These are phyloP conservation scores for Echium plantagineum DNA, from an alignment of 257 asterid genomes.

Conservation along the genomic window DNA sequence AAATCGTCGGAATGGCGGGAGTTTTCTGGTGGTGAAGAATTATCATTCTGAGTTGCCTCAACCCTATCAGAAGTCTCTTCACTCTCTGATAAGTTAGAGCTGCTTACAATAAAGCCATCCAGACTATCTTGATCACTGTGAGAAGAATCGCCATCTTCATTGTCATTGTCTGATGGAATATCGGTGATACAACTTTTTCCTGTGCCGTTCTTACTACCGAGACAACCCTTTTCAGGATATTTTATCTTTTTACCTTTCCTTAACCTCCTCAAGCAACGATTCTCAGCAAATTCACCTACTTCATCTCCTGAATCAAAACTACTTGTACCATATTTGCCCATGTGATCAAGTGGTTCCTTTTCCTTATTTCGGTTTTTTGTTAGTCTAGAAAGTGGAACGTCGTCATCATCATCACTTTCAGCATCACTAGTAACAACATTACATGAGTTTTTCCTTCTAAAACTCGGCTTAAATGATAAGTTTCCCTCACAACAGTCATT, in stretches of 20 bases:
- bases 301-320: slow-evolving; percentile 17
- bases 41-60: slow-evolving; percentile 13
- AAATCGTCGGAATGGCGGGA: slow-evolving; percentile 19
- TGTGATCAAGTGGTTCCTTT: slow-evolving; percentile 4
- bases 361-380: slow-evolving; percentile 4
- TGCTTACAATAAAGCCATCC: slow-evolving; percentile 36
- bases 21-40: slow-evolving; percentile 10
- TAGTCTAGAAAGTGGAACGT: slow-evolving; percentile 28
- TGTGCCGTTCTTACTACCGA: slow-evolving; percentile 8
- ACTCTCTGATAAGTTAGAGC: slow-evolving; percentile 26
- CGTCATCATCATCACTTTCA: slow-evolving; percentile 35
- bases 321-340: slow-evolving; percentile 1
- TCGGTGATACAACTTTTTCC: slow-evolving; percentile 1
- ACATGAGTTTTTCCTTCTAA: slow-evolving; percentile 28
- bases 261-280: slow-evolving; percentile 25
- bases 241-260: slow-evolving; percentile 14
- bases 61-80: slow-evolving; percentile 13
- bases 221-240: slow-evolving; percentile 2
- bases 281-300: slow-evolving; percentile 12
- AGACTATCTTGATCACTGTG: slow-evolving; percentile 43
- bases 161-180: slow-evolving; percentile 20
- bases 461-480: slow-evolving; percentile 9
- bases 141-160: slow-evolving; percentile 26
- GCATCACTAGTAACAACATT: slow-evolving; percentile 34
- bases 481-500: slow-evolving; percentile 6